Evolutionary conservation across 352 stramenopile genomes (phyloP).

Genomic region (Phytophthora sp.): DNA sequence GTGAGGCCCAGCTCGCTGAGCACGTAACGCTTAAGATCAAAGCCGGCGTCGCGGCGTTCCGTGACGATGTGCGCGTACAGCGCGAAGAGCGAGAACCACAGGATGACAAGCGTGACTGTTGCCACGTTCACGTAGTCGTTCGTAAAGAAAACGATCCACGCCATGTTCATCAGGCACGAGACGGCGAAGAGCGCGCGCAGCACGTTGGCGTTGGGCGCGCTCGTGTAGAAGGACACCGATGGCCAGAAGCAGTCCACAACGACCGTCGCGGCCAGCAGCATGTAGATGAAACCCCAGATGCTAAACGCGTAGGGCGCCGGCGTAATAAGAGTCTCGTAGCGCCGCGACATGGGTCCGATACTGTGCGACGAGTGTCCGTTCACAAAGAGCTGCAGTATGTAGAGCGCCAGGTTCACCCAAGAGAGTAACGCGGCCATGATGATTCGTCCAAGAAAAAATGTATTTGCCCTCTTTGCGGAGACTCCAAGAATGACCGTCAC

Average conservation of each 20-base stretch:
- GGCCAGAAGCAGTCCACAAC: conserved; percentile 73
- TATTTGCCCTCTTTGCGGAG: not conserved
- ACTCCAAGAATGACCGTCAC: conserved; percentile 10
- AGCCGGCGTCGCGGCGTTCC: conserved; percentile 47
- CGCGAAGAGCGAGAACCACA: conserved; percentile 65
- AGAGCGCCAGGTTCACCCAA: conserved; percentile 69
- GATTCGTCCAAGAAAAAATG: not conserved
- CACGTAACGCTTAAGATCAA: conserved; percentile 56
- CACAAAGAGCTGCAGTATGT: conserved; percentile 65
- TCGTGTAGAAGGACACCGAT: conserved; percentile 62
- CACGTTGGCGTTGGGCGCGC: conserved; percentile 49
- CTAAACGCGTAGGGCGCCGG: conserved; percentile 75
- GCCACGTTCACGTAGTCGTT: conserved; percentile 67
- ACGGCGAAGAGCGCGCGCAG: conserved; percentile 68
- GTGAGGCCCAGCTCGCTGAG: conserved; percentile 66
- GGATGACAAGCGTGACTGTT: conserved; percentile 55
- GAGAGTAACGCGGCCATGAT: conserved; percentile 48
- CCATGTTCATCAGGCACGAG: conserved; percentile 71
- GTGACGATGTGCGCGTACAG: conserved; percentile 65
- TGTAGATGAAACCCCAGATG: conserved; percentile 86
- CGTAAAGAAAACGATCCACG: conserved; percentile 76
- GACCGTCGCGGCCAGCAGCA: conserved; percentile 64
- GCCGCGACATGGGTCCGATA: conserved; percentile 62
- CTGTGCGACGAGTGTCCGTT: conserved; percentile 56
- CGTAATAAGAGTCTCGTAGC: conserved; percentile 80